phyloP scores from a whole-genome alignment of 2,329 filamentous ascomycete species.

The Aquanectria penicillioides region DNA sequence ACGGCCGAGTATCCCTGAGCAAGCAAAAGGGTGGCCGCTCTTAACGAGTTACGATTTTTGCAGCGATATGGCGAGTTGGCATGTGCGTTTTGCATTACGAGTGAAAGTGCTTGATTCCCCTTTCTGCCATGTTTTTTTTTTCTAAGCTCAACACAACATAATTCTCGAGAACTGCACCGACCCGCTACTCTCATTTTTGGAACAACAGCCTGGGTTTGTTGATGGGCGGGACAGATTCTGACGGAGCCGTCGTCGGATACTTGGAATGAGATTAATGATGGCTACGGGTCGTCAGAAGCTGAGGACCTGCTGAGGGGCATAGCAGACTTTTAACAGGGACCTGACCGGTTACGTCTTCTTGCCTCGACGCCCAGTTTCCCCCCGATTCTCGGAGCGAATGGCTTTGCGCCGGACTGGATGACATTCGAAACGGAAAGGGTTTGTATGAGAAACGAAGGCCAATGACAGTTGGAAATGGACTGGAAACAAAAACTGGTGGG shows the following conservation, averaged over 20 bases:
- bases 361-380: no score
- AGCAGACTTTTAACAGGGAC: conserved; percentile 1
- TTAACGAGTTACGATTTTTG: conserved; percentile 30
- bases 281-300: background rate
- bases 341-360: no score
- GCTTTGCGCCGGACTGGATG: background rate
- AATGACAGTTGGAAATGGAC: conserved; percentile 6
- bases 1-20: conserved; percentile 47
- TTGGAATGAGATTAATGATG: background rate
- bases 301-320: background rate
- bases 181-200: conserved; percentile 5
- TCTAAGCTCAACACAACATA: conserved; percentile 14
- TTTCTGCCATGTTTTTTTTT: conserved; percentile 8
- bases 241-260: conserved; percentile 3
- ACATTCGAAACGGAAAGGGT: background rate
- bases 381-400: conserved; percentile 2
- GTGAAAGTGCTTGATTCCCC: conserved; percentile 27
- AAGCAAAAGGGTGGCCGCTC: background rate
- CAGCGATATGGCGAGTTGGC: conserved; percentile 31
- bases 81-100: conserved; percentile 34
- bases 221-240: conserved; percentile 1
- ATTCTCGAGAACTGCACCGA: background rate
- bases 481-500: no score
- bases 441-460: conserved; percentile 1
- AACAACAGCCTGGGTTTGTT: background rate